Percentiles rank a stretch among this genome's conserved stretches.
phyloP scores from a whole-genome alignment of 1,284 basidiomycete genomes.

The Coniferiporia weirii region DNA sequence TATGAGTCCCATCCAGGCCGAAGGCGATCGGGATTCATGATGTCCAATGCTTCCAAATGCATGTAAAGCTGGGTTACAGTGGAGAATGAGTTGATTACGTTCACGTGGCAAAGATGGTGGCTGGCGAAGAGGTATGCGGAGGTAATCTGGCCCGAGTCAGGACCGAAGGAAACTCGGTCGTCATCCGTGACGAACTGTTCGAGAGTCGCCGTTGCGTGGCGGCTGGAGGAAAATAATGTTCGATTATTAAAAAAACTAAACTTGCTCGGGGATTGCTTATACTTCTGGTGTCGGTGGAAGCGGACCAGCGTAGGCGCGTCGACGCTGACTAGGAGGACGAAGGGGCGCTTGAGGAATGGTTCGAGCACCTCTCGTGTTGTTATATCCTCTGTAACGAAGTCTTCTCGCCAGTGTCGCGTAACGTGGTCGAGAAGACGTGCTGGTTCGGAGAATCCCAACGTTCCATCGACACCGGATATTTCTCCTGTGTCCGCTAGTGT shows the following conservation, averaged over 20 bases:
- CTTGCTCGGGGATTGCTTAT: slow-evolving; percentile 22
- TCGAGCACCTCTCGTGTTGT: slow-evolving; percentile 53
- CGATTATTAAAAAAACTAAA: slow-evolving; percentile 13
- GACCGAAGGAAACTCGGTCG: slow-evolving; percentile 55
- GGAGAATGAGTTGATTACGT: slow-evolving; percentile 68
- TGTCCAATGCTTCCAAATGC: slow-evolving; percentile 64
- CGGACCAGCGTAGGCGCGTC: slow-evolving; percentile 76
- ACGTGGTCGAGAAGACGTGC: slow-evolving; percentile 66
- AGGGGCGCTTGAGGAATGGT: slow-evolving; percentile 82
- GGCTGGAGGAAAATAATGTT: background rate
- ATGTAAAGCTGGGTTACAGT: slow-evolving; percentile 50
- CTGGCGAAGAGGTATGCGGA: slow-evolving; percentile 22
- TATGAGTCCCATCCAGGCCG: slow-evolving; percentile 92
- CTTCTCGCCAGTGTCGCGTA: slow-evolving; percentile 76
- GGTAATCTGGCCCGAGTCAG: slow-evolving; percentile 29
- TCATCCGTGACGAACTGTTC: slow-evolving; percentile 63
- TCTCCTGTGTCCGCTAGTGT: slow-evolving; percentile 6
- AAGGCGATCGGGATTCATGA: slow-evolving; percentile 68
- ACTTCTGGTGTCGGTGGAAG: slow-evolving; percentile 50
- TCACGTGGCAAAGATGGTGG: slow-evolving; percentile 33
- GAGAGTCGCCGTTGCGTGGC: slow-evolving; percentile 33
- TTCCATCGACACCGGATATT: background rate
- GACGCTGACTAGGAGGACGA: slow-evolving; percentile 82
- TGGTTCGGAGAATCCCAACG: slow-evolving; percentile 46
- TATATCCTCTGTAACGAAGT: slow-evolving; percentile 82